Evolutionary conservation across 2,329 filamentous ascomycete genomes (phyloP), one percentile per base, ranked within the genome.

Genomic region (Claviceps sp.): DNA sequence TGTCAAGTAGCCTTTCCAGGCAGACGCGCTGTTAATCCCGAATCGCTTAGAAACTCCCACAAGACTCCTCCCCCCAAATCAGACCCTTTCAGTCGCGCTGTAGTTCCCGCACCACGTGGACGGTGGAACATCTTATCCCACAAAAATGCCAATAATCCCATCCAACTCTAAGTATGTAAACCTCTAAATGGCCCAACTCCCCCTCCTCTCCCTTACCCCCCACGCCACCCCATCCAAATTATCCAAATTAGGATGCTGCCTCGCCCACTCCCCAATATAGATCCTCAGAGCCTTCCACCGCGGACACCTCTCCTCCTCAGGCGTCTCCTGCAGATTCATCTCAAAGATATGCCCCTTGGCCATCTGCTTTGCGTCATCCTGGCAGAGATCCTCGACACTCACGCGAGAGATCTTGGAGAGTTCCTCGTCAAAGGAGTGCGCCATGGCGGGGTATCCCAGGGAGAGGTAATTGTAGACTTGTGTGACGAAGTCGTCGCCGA

Each of bases 401-500:
- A 95, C 81, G 9, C 77, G 75, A 37, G 84, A 86, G 52, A 96
- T 94, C 63, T 86, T 88, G 59, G 83, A 81, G 20, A 97, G 74
- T 70, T 97, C 91, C 11, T 83, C 78, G 62, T 97, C 91, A 62
- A 87, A 97, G 40, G 80, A 77, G 22, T 85, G 81, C 11, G 90
- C 91, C 61, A 89, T 81, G 37, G 87, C 84, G 3, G 91, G 90
- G 65, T 96, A 96, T 5, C 91, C 91, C 5, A 97, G 77, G 0
- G 88, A 95, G 16, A 97, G 76, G 67, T 97, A 97, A 67, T 97
- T 96, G 75, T 94, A 97, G 7, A 97, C 90, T 67, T 97, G 91
- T 0, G 90, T 95, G 52, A 96, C 81, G 64, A 96, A 95, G 3
- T 74, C 74, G 64, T 95, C 88, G 55, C 84, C 75, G 61, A 93